These are phyloP conservation scores for Alternaria ventricosa DNA, from an alignment of 2,329 filamentous ascomycete species.

Conservation along the genomic window DNA sequence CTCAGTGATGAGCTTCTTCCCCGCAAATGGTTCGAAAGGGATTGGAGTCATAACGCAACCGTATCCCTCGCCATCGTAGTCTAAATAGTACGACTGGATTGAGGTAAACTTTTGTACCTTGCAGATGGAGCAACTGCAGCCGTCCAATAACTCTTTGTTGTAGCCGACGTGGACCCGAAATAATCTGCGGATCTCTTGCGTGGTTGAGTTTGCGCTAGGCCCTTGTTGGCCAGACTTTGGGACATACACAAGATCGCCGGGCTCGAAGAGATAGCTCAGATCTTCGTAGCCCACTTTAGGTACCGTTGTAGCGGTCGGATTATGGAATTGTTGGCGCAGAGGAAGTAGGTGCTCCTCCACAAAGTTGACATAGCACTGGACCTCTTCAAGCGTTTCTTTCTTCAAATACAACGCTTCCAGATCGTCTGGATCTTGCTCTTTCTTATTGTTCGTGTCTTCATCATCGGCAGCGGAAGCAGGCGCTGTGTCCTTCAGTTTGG, in stretches of 20 bases:
- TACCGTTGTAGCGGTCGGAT: background rate
- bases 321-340: background rate
- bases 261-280: background rate
- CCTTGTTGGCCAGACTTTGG: background rate
- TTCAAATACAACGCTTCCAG: background rate
- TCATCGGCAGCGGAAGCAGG: background rate
- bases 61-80: background rate
- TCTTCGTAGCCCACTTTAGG: background rate
- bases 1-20: background rate
- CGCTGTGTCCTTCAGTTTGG: accelerated
- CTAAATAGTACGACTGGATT: background rate
- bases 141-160: background rate
- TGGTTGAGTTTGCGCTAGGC: background rate
- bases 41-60: background rate
- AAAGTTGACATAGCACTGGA: background rate
- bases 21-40: background rate
- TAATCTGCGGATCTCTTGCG: background rate
- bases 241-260: background rate
- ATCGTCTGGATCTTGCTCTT: background rate
- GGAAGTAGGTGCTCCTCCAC: background rate
- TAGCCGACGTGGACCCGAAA: background rate
- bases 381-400: background rate
- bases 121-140: background rate
- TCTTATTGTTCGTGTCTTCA: background rate
- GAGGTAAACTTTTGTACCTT: background rate